Percentiles rank a stretch among this genome's conserved stretches.
Evolutionary conservation across 345 rosid species (phyloP).

Genomic region (Eutrema yunnanense): DNA sequence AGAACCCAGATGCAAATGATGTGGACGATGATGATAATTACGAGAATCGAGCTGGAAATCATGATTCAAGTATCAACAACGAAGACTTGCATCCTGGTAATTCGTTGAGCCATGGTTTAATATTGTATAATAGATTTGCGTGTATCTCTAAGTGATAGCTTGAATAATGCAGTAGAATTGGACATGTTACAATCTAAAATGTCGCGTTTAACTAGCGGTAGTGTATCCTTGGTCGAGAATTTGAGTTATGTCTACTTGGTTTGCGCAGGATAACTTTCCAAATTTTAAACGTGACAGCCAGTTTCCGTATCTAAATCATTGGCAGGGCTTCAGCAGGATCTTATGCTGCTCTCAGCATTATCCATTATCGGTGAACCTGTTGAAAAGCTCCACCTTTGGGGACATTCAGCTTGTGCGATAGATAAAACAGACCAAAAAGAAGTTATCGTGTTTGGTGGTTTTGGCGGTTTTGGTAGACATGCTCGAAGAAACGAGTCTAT

Average conservation of each 20-base stretch:
- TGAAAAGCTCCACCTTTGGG: slow-evolving; percentile 89
- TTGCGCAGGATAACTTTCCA: slow-evolving; percentile 64
- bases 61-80: slow-evolving; percentile 17
- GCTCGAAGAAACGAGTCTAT: slow-evolving; percentile 69
- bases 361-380: slow-evolving; percentile 49
- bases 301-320: slow-evolving; percentile 70
- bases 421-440: slow-evolving; percentile 21
- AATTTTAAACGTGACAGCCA: slow-evolving; percentile 47
- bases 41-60: slow-evolving; percentile 18
- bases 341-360: slow-evolving; percentile 37
- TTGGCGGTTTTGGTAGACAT: slow-evolving; percentile 92
- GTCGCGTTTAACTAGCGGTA: background rate
- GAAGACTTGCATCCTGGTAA: slow-evolving; percentile 37
- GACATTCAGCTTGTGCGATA: slow-evolving; percentile 63
- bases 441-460: slow-evolving; percentile 78
- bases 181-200: background rate
- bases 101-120: background rate
- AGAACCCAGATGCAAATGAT: background rate
- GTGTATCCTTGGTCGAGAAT: slow-evolving; percentile 5
- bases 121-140: background rate
- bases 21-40: slow-evolving; percentile 21
- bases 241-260: slow-evolving; percentile 36
- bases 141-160: background rate
- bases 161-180: background rate
- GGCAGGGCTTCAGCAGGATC: slow-evolving; percentile 52